A percentile compares a stretch with the other conserved stretches of the same genome.
phyloP scores from a whole-genome alignment of 768 basidiomycete species.

The Tricholoma hemisulphureum region DNA sequence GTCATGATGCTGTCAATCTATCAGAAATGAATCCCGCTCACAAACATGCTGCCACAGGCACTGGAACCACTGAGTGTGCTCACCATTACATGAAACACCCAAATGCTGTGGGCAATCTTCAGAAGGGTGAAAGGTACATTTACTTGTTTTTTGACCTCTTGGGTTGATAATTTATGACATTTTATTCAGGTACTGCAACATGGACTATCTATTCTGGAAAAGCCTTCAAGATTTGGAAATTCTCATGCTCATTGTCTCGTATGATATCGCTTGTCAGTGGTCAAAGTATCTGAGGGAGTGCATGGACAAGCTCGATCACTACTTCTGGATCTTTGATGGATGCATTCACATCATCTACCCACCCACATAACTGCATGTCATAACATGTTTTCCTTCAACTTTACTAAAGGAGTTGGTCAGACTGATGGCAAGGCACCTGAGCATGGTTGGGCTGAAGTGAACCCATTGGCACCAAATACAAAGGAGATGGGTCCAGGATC shows the following conservation, averaged over 20 bases:
- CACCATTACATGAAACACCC: slow-evolving; percentile 31
- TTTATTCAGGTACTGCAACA: slow-evolving; percentile 27
- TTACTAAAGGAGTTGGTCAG: neutral
- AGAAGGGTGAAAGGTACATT: slow-evolving; percentile 32
- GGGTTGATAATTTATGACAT: neutral
- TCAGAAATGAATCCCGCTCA: slow-evolving; percentile 12
- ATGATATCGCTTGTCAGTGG: slow-evolving; percentile 24
- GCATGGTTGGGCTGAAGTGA: slow-evolving; percentile 26
- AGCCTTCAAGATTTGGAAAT: slow-evolving; percentile 7
- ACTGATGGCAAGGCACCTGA: slow-evolving; percentile 1
- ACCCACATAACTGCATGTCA: neutral
- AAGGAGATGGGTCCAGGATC: neutral
- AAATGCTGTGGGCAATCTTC: slow-evolving; percentile 26
- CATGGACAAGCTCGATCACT: slow-evolving; percentile 1
- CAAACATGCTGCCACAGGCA: slow-evolving; percentile 26
- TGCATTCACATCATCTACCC: neutral
- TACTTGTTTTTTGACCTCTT: neutral
- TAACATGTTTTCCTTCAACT: neutral
- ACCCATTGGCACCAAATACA: slow-evolving; percentile 25
- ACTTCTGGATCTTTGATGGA: neutral
- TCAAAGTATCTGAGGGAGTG: neutral
- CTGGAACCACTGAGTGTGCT: slow-evolving; percentile 27
- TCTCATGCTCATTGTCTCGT: slow-evolving; percentile 11
- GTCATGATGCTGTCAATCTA: slow-evolving; percentile 27
- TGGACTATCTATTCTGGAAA: slow-evolving; percentile 20